Evolutionary conservation across 75 land plant species (phyloP), one percentile per base, ranked within the genome.

Genomic region (Chamaecyparis obtusa): DNA sequence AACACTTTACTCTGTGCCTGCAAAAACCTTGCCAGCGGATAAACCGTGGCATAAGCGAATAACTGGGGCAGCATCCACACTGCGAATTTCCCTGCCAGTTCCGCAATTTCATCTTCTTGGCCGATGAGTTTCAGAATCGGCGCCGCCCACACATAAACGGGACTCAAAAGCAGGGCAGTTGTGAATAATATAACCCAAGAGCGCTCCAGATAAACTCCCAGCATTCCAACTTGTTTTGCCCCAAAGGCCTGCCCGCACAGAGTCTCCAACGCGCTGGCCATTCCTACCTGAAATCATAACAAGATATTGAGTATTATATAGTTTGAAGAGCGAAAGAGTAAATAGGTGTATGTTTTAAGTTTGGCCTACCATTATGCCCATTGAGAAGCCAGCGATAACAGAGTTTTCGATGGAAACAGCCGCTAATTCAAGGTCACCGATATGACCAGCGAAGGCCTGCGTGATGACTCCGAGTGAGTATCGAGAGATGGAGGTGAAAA

Each of bases 1-100:
- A 85, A 6, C 0, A 87, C 87, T 21, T 41, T 85, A 85, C 93
- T 91, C 85, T 90, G 89, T 5, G 91, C 84, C 85, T 90, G 89
- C 48, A 90, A 51, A 49, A 88, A 90, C 84, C 85, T 90, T 27
- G 83, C 83, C 64, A 82, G 60, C 6, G 89, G 91, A 46, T 74
- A 85, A 51, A 49, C 51, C 7, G 41, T 15, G 41, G 91, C 88
- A 3, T 71, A 85, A 3, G 89, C 86, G 27, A 87, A 87, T 2
- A 90, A n/a, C 77, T 82, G 81, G 19, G 87, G 87, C 9, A 90
- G 2, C 56, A 90, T 79, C 57, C 74, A 57, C 17, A 83, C 24
- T 48, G 78, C 15, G 41, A 86, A 90, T 24, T 55, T 30, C 41
- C 89, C 87, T 3, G 91, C 91, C 21, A 76, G 10, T 1, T 82